Evolutionary conservation across 2,329 filamentous ascomycete species (phyloP), one percentile per base, ranked within the genome.

Genomic region (Nemania abortiva): DNA sequence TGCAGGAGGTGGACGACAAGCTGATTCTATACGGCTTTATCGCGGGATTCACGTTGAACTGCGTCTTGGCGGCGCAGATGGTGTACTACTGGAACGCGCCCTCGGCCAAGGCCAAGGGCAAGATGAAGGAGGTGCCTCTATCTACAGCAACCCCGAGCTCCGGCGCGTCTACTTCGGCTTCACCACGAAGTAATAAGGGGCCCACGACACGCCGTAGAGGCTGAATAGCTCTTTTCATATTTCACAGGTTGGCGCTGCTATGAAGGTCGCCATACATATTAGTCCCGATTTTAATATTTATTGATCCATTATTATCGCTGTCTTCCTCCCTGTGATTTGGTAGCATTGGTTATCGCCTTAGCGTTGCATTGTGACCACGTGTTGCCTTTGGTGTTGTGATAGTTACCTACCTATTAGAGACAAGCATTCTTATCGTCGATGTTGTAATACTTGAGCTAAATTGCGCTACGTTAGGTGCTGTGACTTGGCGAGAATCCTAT

Each of bases 1-100:
- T 99, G 66, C 95, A 98, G 79, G 96, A 99, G 85, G 96, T 99
- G 69, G 92, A 97, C 80, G 96, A 99, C 82, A 95, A 95, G 82
- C 87, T 98, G 68, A 98, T 99, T 76, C 88, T 99, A 29, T 98
- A 97, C 83, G 92, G 95, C 59, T 98, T 97, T 85, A 84, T 98
- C 64, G 93, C 94, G 7, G 96, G 94, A 31, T 98, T 98, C 80
- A 83, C 86, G n/a, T 88, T 99, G 75, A 99, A 99, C 82, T 86
- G 90, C 66, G 87, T 99, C 65, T 86, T 99, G 66, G 95, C 95
- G 15, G 82, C 87, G 47, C 96, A 99, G 84, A 96, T 99, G 92
- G 79, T 97, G 31, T 97, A 95, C 83, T 98, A 98, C 86, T 99
- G 96, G 96, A 97, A 98, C 77, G 83, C 86, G 7, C 87, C 87